Percentiles rank a stretch among this genome's conserved stretches.
These are phyloP conservation scores for Eremochloa ophiuroides DNA, from an alignment of 176 grass and related monocot species.

Conservation along the genomic window DNA sequence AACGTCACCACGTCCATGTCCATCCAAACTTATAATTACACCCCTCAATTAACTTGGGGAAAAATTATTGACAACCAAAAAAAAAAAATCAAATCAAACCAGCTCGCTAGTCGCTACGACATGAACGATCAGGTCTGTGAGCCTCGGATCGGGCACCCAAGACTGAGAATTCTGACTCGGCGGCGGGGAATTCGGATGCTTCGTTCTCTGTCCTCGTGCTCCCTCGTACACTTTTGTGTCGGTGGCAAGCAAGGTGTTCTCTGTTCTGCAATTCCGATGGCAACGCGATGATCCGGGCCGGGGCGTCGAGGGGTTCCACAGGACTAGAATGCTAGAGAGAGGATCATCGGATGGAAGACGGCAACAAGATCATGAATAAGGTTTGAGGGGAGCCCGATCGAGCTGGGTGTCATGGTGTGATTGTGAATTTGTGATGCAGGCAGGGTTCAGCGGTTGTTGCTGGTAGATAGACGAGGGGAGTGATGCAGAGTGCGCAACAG, in stretches of 20 bases:
- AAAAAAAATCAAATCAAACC: background rate
- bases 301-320: background rate
- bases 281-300: background rate
- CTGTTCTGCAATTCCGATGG: background rate
- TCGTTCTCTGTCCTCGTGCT: background rate
- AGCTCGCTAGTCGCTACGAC: background rate
- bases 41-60: background rate
- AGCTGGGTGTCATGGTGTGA: background rate
- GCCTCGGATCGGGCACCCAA: background rate
- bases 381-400: background rate
- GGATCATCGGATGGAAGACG: background rate
- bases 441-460: background rate
- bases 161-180: background rate
- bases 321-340: background rate
- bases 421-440: background rate
- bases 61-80: background rate
- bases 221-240: background rate
- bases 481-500: background rate
- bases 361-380: background rate
- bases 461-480: background rate
- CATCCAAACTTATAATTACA: constrained; percentile 3
- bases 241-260: background rate
- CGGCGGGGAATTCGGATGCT: background rate
- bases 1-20: constrained; percentile 73
- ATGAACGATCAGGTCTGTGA: background rate